Base-by-base conservation (phyloP, 257 asterid genomes). In the Striga asiatica region DNA sequence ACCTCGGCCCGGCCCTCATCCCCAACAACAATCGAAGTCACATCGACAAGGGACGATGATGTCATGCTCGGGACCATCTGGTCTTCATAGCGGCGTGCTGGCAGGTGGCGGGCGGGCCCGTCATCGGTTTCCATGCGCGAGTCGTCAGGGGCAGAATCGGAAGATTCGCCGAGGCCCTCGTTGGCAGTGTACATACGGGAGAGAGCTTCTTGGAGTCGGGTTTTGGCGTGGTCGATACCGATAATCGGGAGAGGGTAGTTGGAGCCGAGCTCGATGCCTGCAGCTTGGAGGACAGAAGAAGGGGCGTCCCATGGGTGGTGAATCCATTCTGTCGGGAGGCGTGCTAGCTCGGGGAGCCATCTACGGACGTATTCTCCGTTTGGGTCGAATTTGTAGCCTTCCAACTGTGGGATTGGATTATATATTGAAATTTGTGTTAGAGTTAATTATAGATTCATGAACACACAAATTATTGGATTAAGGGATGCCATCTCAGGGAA, bases 21-120 rank as follows among this genome's bases (percentile, higher is more conserved):
- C 61, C 94, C 64, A 18, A 74, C 59, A 25, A 75, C 79, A 11
- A 58, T 47, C 0, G 96, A 84, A 3, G 78, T 75, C 49, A 78
- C 75, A 46, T 68, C 93, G 16, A 79, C 95, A 48, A 83, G 45
- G 7, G 74, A 67, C 9, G 94, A 80, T 32, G 87, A 70, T 9
- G 98, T 84, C 60, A 91, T 80, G 78, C 88, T 91, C 4, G 98
- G 98, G 21, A 91, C 97, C 97, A 87, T 87, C 71, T 89, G 97
- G 70, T 89, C 94, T 54, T 73, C 85, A 7, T 83, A 87, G 11
- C 76, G 79, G 43, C 88, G 66, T 4, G 42, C 43, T 7, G 76
- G 76, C 49, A 67, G 73, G 79, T 79, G 76, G 70, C 92, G 69
- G 29, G 62, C 58, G 0, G 88, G 88, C 49, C 71, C 88, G 7